Percentiles rank a stretch among this genome's conserved stretches.
These are phyloP conservation scores for Tetrapisispora iriomotensis DNA, from an alignment of 805 yeast species.

Conservation along the genomic window DNA sequence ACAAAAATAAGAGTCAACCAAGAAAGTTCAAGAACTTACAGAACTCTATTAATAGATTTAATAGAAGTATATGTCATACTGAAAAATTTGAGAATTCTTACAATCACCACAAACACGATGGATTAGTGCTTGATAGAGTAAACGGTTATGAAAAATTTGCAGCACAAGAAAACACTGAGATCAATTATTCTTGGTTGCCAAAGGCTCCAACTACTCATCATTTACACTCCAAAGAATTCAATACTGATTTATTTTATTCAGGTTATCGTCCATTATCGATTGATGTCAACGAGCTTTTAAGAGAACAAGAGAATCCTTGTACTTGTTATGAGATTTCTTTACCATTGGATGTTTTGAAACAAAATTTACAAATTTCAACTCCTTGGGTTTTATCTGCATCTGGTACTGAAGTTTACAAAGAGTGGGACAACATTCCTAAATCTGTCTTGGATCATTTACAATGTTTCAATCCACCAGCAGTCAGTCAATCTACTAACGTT, in stretches of 20 bases:
- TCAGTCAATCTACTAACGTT: not conserved
- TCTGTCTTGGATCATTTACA: constrained; percentile 20
- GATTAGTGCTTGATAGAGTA: no score
- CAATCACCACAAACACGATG: not conserved
- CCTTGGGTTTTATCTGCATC: constrained; percentile 31
- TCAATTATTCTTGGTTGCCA: constrained; percentile 24
- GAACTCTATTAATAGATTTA: constrained; percentile 2
- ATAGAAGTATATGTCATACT: constrained; percentile 2
- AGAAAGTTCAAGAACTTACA: constrained; percentile 1
- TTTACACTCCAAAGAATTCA: constrained; percentile 18
- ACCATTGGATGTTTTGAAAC: constrained; percentile 11
- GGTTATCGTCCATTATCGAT: constrained; percentile 27
- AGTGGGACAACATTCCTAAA: constrained; percentile 28
- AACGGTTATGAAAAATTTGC: not conserved
- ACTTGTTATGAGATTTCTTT: constrained; percentile 23
- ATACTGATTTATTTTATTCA: constrained; percentile 18
- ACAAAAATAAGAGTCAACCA: constrained; percentile 1
- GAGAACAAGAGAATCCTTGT: constrained; percentile 4
- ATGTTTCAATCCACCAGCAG: constrained; percentile 30
- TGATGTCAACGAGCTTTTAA: constrained; percentile 5
- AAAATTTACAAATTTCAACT: constrained; percentile 19
- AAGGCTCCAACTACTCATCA: constrained; percentile 22
- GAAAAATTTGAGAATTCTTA: not conserved
- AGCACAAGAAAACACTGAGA: not conserved
- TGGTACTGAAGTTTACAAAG: constrained; percentile 27